Conservation (phyloP, 768 basidiomycete species). For the Artomyces pyxidatus region DNA sequence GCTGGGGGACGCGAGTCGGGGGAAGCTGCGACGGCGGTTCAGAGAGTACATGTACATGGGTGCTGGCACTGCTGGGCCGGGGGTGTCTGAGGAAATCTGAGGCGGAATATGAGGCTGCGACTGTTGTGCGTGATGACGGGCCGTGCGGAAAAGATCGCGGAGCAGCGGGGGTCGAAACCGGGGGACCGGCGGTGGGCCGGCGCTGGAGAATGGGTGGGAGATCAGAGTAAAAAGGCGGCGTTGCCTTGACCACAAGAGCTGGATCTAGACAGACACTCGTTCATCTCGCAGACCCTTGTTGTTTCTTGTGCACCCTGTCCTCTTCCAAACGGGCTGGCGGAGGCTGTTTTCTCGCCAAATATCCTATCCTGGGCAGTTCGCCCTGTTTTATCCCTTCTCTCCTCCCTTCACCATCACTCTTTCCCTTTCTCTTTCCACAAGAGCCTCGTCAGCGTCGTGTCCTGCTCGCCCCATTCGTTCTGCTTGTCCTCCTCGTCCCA, state of each 20-base stretch:
- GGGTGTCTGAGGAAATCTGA: slow-evolving; percentile 8
- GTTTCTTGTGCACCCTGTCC: slow-evolving; percentile 4
- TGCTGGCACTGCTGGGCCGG: slow-evolving; percentile 21
- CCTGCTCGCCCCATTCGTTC: slow-evolving; percentile 3
- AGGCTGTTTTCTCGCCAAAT: slow-evolving; percentile 17
- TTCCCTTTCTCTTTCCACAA: not conserved
- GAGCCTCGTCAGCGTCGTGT: slow-evolving; percentile 20
- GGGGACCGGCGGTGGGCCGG: slow-evolving; percentile 2
- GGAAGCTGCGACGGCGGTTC: slow-evolving; percentile 56
- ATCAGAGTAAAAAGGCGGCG: slow-evolving; percentile 15
- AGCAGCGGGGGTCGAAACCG: slow-evolving; percentile 1
- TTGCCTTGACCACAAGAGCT: slow-evolving; percentile 47
- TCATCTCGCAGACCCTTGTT: slow-evolving; percentile 5
- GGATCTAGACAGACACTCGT: slow-evolving; percentile 15
- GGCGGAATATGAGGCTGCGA: slow-evolving; percentile 3
- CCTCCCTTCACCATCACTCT: slow-evolving; percentile 16
- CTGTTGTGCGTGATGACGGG: no score
- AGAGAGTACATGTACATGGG: slow-evolving; percentile 69
- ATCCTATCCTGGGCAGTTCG: slow-evolving; percentile 9
- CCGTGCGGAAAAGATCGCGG: not conserved
- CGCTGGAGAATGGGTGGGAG: slow-evolving; percentile 13
- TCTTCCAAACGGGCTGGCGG: slow-evolving; percentile 5
- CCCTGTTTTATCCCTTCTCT: slow-evolving; percentile 18
- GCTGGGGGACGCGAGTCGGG: slow-evolving; percentile 44
- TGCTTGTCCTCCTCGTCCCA: slow-evolving; percentile 16